phyloP scores from a whole-genome alignment of 1,284 basidiomycete species.

The Rhizopogon hawkerae region DNA sequence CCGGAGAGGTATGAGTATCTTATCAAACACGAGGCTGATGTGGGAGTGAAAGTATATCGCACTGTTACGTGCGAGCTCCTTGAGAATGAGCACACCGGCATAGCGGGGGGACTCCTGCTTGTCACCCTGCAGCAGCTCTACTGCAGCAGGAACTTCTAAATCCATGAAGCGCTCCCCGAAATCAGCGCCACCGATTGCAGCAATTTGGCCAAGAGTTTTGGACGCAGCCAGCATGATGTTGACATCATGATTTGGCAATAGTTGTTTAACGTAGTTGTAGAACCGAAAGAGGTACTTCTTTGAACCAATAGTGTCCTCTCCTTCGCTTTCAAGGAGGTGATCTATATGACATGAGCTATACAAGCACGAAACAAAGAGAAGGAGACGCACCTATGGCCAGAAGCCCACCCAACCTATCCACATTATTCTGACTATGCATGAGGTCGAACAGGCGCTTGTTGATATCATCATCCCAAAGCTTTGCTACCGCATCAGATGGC shows the following conservation, averaged over 20 bases:
- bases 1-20: conserved; percentile 81
- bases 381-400: conserved; percentile 64
- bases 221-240: conserved; percentile 86
- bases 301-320: conserved; percentile 69
- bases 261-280: conserved; percentile 86
- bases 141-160: conserved; percentile 73
- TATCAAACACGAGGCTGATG: conserved; percentile 81
- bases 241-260: conserved; percentile 76
- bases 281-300: conserved; percentile 76
- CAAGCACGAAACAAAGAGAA: conserved; percentile 8
- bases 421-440: conserved; percentile 68
- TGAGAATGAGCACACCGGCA: conserved; percentile 81
- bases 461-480: conserved; percentile 77
- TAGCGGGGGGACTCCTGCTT: conserved; percentile 72
- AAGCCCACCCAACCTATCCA: conserved; percentile 76
- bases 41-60: conserved; percentile 82
- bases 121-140: conserved; percentile 69
- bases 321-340: conserved; percentile 60
- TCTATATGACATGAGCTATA: conserved; percentile 36
- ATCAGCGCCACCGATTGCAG: conserved; percentile 69
- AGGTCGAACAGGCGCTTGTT: conserved; percentile 74
- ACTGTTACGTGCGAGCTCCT: conserved; percentile 84
- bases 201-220: conserved; percentile 77
- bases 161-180: conserved; percentile 87
- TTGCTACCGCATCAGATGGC: conserved; percentile 66